Evolutionary conservation across 805 yeast genomes (phyloP).

Genomic region (Nadsonia fulvescens): DNA sequence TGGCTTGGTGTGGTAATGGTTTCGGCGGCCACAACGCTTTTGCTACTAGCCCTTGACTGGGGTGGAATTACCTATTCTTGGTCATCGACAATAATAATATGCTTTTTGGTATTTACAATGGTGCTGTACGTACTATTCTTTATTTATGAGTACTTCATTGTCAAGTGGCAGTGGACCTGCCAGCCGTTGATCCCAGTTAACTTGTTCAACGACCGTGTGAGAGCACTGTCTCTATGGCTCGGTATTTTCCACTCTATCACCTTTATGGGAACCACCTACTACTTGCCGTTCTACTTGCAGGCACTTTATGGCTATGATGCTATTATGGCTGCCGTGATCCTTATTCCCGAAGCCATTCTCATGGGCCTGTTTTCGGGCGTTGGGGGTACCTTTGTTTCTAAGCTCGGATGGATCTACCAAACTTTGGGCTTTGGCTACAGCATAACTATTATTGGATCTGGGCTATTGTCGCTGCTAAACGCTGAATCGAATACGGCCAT

Average conservation of each 20-base stretch:
- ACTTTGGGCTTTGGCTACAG: conserved; percentile 20
- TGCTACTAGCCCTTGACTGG: conserved; percentile 32
- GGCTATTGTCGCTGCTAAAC: conserved; percentile 25
- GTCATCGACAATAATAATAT: conserved; percentile 34
- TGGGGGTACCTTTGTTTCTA: conserved; percentile 29
- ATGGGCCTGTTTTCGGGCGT: conserved; percentile 26
- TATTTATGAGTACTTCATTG: conserved; percentile 25
- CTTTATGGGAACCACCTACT: conserved; percentile 29
- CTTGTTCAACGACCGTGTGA: conserved; percentile 12
- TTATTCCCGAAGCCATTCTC: conserved; percentile 27
- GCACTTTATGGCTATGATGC: conserved; percentile 25
- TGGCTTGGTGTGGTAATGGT: conserved; percentile 30
- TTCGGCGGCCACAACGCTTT: conserved; percentile 24
- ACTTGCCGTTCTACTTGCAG: conserved; percentile 32
- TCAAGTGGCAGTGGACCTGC: conserved; percentile 14
- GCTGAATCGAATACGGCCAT: conserved; percentile 20
- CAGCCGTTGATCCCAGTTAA: conserved; percentile 28
- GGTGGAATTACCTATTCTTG: conserved; percentile 34
- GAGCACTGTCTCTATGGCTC: conserved; percentile 18
- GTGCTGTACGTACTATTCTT: conserved; percentile 25
- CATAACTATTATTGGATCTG: conserved; percentile 19
- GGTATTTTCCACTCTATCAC: conserved; percentile 32
- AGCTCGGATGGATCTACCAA: conserved; percentile 24
- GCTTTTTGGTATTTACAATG: conserved; percentile 26
- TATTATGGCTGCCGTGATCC: conserved; percentile 24